Evolutionary conservation across 805 yeast species (phyloP), one percentile per base, ranked within the genome.

Genomic region (Wickerhamomyces bisporus): DNA sequence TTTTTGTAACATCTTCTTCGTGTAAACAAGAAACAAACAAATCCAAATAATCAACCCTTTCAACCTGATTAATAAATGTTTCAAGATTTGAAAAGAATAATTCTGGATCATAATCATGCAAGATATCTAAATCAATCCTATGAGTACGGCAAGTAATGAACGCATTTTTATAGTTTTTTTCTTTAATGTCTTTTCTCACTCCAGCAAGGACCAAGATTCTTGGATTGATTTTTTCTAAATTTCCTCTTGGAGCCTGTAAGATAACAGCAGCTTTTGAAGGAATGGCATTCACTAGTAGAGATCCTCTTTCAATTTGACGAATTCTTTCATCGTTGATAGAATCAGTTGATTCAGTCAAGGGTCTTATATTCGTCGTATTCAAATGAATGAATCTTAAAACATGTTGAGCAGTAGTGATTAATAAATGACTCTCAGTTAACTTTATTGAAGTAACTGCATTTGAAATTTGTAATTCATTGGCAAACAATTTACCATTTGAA

Each of bases 211-310:
- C 95, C 83, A 93, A 79, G 32, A 93, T 84, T 58, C 98, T 73
- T 12, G 99, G 98, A 53, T 78, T 81, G 15, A 93, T 84, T 0
- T 98, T 88, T 60, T 93, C 99, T 48, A 93, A 65, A 53, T 93
- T 93, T 44, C 99, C 99, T 58, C 99, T 75, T 42, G 95, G 95
- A 5, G 96, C 96, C 60, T 93, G 96, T 37, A 93, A 67, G 4
- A 86, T 79, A 15, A 94, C 88, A 1, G 89, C 73, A 40, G 88
- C 79, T 39, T 77, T 82, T 0, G 91, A 77, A 1, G 97, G 96
- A 52, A 88, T 81, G 2, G 77, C 77, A 28, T 88, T 69, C 0
- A 91, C 86, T 34, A 93, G 61, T n/a, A 84, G 50, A 0, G 97
- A 87, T 1, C 98, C 98, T 47, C 96, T 73, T 62, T 93, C 99